Conservation (phyloP, 495 filamentous ascomycete genomes). For the Bryoglossum gracile region DNA sequence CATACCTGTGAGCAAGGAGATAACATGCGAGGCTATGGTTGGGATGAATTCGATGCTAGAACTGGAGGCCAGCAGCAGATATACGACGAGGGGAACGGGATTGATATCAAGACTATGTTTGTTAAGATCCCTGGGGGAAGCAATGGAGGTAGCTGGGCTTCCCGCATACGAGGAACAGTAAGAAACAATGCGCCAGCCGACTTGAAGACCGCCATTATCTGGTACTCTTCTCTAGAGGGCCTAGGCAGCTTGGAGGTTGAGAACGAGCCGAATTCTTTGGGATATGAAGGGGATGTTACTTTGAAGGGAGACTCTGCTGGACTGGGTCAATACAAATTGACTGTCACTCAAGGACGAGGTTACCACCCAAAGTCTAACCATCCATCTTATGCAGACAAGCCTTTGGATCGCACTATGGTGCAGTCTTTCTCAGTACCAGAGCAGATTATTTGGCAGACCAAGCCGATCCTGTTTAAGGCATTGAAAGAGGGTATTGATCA, state of each 20-base stretch:
- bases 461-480: constrained; percentile 68
- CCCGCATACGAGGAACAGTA: constrained; percentile 75
- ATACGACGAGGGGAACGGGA: constrained; percentile 74
- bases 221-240: constrained; percentile 77
- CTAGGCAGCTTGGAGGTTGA: constrained; percentile 56
- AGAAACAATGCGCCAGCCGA: constrained; percentile 42
- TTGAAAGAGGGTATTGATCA: constrained; percentile 71
- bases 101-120: constrained; percentile 89
- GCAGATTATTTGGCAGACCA: constrained; percentile 77
- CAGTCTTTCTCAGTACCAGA: constrained; percentile 59
- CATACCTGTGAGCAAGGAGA: constrained; percentile 96
- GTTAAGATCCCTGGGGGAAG: constrained; percentile 85
- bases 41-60: constrained; percentile 91
- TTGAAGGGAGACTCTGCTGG: constrained; percentile 64
- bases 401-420: constrained; percentile 68
- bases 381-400: constrained; percentile 59
- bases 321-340: constrained; percentile 79
- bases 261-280: constrained; percentile 44
- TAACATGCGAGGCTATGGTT: constrained; percentile 92
- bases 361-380: constrained; percentile 55
- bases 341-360: constrained; percentile 63
- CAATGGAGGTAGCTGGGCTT: constrained; percentile 88
- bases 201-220: constrained; percentile 69
- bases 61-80: constrained; percentile 83
- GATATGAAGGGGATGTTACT: constrained; percentile 66